Percentiles rank a stretch among this genome's conserved stretches.
phyloP scores from a whole-genome alignment of 2,329 filamentous ascomycete genomes.

The Neurospora sp. region DNA sequence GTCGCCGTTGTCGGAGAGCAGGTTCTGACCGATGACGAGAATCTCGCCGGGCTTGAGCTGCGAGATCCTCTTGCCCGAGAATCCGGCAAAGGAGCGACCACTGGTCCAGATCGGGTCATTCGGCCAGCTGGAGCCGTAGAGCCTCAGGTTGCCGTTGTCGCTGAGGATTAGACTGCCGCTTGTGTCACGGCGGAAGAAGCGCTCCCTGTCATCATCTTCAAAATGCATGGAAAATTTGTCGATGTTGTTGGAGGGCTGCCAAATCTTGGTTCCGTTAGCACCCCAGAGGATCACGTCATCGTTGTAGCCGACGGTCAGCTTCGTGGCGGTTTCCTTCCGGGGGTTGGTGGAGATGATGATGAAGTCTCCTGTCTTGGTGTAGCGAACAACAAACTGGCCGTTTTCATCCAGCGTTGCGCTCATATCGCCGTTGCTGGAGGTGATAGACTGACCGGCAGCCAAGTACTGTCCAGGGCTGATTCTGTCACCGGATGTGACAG shows the following conservation, averaged over 20 bases:
- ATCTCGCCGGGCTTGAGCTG: background rate
- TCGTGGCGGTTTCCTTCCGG: background rate
- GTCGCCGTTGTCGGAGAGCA: background rate
- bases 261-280: background rate
- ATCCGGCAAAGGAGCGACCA: background rate
- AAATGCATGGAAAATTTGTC: background rate
- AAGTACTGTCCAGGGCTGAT: background rate
- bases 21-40: background rate
- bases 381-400: background rate
- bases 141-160: background rate
- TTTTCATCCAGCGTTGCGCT: background rate
- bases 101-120: background rate
- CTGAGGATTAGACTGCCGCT: background rate
- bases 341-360: background rate
- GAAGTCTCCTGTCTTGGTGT: background rate
- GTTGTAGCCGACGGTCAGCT: background rate
- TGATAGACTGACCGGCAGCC: background rate
- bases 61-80: background rate
- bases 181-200: background rate
- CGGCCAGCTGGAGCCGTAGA: background rate
- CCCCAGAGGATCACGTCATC: background rate
- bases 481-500: background rate
- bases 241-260: background rate
- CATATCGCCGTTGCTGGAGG: background rate
- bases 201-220: background rate